phyloP scores from a whole-genome alignment of 1,139 yeast genomes.

The Lodderomyces theae region DNA sequence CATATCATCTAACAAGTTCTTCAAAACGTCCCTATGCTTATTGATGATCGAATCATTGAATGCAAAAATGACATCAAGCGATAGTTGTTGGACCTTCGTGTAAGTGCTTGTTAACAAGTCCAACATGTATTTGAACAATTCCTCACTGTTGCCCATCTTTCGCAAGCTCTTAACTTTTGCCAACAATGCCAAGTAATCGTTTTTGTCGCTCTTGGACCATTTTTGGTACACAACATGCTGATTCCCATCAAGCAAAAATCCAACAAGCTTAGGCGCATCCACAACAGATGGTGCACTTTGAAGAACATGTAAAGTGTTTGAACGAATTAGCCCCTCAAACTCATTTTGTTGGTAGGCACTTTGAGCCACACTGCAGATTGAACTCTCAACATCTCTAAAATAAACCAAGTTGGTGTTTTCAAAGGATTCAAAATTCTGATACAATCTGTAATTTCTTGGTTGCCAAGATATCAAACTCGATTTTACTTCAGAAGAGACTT shows the following conservation, averaged over 20 bases:
- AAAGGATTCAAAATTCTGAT: conserved; percentile 24
- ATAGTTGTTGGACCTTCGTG: conserved; percentile 64
- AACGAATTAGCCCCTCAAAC: conserved; percentile 23
- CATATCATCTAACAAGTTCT: conserved; percentile 76
- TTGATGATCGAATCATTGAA: conserved; percentile 57
- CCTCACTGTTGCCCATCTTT: conserved; percentile 48
- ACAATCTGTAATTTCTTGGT: conserved; percentile 30
- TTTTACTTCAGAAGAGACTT: conserved; percentile 20
- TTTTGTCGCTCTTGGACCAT: conserved; percentile 66
- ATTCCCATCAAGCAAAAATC: conserved; percentile 45
- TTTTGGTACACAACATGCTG: conserved; percentile 15
- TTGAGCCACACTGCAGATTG: conserved; percentile 27
- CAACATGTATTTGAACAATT: conserved; percentile 53
- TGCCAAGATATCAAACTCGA: conserved; percentile 25
- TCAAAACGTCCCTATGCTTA: conserved; percentile 71
- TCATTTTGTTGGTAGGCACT: conserved; percentile 28
- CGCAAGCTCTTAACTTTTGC: conserved; percentile 64
- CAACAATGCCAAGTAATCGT: conserved; percentile 59
- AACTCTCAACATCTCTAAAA: conserved; percentile 21
- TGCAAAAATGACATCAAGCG: conserved; percentile 69
- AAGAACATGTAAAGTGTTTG: conserved; percentile 13
- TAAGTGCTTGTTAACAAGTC: conserved; percentile 62
- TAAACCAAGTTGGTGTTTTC: conserved; percentile 21
- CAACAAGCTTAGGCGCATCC: conserved; percentile 63
- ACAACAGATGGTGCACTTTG: conserved; percentile 56